Evolutionary conservation across 345 rosid genomes (phyloP), one percentile per base, ranked within the genome.

Genomic region (Gossypium anomalum): DNA sequence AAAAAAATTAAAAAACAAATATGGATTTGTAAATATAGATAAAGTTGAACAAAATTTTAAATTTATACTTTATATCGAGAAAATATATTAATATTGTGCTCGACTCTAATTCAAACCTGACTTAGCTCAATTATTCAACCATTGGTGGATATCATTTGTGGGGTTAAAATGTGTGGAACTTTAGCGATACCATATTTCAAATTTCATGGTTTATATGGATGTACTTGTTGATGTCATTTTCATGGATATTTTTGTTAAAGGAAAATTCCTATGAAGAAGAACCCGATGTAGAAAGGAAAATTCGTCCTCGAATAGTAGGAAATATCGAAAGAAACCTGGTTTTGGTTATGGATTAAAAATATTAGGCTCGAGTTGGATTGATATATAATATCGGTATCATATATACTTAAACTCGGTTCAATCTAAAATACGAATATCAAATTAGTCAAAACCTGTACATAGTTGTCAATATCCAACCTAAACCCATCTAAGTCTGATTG

Each of bases 221-320:
- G 68, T 34, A 14, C 27, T 74, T 72, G 64, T 79, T 67, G 74
- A 56, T 51, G 25, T 81, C 70, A 64, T 68, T 82, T 77, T 82
- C 60, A 60, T 9, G 75, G 78, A 67, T 68, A 67, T 63, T 76
- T 48, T 79, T 85, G 62, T 89, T 82, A 66, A 89, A 95, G 98
- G 96, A 89, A 84, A 84, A 83, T 80, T 98, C 98, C 62, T 89
- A 86, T 13, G 60, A 96, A 95, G 56, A 89, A 85, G 86, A 75
- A 23, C 86, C 99, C 91, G 79, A 95, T 90, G 81, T 95, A 95
- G 85, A 98, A 95, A 87, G 97, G 96, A 67, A 93, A 91, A 84
- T 93, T 90, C 5, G 94, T 92, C 23, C 87, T 92, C 53, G 97
- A 92, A 67, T 38, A 41, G 67, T 41, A 44, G 12, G 45, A 68